Evolutionary conservation across 345 rosid species (phyloP), one percentile per base, ranked within the genome.

Genomic region (Rhodomyrtus tomentosa): DNA sequence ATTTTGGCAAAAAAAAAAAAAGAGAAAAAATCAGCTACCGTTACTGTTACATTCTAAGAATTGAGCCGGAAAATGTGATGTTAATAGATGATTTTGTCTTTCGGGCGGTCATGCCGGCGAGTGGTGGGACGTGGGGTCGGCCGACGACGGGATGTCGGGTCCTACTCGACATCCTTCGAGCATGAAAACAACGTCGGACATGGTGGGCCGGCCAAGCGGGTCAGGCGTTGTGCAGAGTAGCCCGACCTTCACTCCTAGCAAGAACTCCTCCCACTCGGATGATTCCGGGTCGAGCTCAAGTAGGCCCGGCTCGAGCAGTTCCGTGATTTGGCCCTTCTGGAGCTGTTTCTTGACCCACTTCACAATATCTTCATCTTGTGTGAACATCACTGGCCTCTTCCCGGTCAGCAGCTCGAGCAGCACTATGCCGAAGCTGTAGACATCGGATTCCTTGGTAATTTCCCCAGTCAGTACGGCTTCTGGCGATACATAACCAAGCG

Each of bases 231-330:
- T 92, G 90, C 98, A 97, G 3, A 97, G 93, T 20, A 97, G 90
- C 68, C 98, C 99, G 1, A 97, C 99, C 94, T 97, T 97, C 18
- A 97, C 91, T 36, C 99, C 98, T 20, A 97, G 91, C 80, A 97
- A 86, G 84, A 97, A 95, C 88, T 97, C 99, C 90, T 95, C 99
- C 99, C 99, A 97, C 87, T 97, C 99, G 1, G 99, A 95, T 55
- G 98, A 94, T 84, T 97, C 99, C 0, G 98, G 98, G 86, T 97
- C 99, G 0, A 95, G 93, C 84, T 97, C 98, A 5, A 97, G 95
- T 86, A 97, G 86, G 0, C 99, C 99, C 3, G 99, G 98, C 51
- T 97, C 99, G 0, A 95, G 83, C 81, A 97, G 89, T 87, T 97
- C 98, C 5, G 94, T 88, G 20, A 97, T 91, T 87, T 94, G 99